Conservation (phyloP, 2,329 filamentous ascomycete genomes). For the Sporothrix inflata region DNA sequence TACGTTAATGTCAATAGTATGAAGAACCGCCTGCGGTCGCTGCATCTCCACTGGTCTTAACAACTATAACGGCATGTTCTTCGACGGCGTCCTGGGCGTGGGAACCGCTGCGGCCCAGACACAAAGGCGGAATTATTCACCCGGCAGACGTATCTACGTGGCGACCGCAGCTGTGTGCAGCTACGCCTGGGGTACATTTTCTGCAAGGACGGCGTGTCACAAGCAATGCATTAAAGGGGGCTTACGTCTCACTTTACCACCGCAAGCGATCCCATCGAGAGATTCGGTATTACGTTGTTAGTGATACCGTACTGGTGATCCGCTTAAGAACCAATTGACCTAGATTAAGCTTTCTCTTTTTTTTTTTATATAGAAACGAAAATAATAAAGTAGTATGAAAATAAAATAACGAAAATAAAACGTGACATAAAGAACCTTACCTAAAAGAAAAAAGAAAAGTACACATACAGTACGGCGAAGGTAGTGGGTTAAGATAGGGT, state of each 20-base stretch:
- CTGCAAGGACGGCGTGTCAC: constrained; percentile 46
- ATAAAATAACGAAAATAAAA: too few species aligned
- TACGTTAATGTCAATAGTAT: constrained; percentile 50
- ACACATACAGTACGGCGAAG: too few species aligned
- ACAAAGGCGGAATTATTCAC: constrained; percentile 63
- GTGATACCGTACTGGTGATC: constrained; percentile 64
- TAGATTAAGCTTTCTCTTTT: too few species aligned
- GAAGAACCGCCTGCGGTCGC: constrained; percentile 55
- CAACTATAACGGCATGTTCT: constrained; percentile 49
- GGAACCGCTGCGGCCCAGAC: constrained; percentile 48
- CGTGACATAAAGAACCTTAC: too few species aligned
- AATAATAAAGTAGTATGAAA: too few species aligned
- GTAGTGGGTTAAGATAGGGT: too few species aligned
- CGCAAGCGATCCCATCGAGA: neutral
- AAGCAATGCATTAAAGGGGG: constrained; percentile 14
- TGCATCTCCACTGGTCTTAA: constrained; percentile 51
- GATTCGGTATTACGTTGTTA: constrained; percentile 46
- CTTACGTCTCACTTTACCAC: neutral
- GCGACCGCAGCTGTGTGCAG: constrained; percentile 64
- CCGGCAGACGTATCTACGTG: constrained; percentile 67
- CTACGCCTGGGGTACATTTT: constrained; percentile 57
- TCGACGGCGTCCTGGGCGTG: constrained; percentile 63
- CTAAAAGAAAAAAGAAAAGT: too few species aligned
- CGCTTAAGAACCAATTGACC: too few species aligned
- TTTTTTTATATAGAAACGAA: too few species aligned